These are phyloP conservation scores for Debaryomyces robertsiae DNA, from an alignment of 1,139 yeast species.

Conservation along the genomic window DNA sequence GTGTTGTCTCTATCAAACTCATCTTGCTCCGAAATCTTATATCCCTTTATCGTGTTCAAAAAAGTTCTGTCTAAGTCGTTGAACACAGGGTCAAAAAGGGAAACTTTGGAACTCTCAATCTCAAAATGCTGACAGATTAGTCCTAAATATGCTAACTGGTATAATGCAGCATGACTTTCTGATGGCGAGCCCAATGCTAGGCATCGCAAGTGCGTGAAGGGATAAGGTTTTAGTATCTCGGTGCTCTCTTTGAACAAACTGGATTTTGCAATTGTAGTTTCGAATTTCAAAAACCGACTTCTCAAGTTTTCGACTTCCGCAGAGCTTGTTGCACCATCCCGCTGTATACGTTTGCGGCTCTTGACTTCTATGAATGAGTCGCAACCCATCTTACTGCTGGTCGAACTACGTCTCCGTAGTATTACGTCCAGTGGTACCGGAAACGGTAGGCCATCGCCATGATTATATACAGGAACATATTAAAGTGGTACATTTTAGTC, in stretches of 20 bases:
- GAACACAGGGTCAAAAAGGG: conserved; percentile 70
- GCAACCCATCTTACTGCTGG: not conserved
- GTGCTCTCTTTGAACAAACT: conserved; percentile 10
- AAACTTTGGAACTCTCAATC: conserved; percentile 28
- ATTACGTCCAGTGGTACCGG: too few species aligned
- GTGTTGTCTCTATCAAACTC: conserved; percentile 22
- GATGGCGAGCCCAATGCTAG: conserved; percentile 73
- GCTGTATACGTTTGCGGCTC: too few species aligned
- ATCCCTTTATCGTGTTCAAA: conserved; percentile 23
- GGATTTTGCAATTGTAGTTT: conserved; percentile 8
- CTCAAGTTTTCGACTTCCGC: not conserved
- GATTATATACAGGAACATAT: too few species aligned
- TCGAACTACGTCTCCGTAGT: too few species aligned
- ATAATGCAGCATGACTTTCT: conserved; percentile 57
- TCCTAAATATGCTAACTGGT: conserved; percentile 61
- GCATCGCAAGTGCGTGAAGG: conserved; percentile 50
- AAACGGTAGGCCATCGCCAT: too few species aligned
- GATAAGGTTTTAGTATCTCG: not conserved
- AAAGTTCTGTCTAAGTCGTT: conserved; percentile 41
- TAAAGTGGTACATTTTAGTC: too few species aligned
- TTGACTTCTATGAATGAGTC: not conserved
- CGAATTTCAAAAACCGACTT: conserved; percentile 3
- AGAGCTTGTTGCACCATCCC: not conserved
- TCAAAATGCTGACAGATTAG: conserved; percentile 33
- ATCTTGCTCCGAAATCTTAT: conserved; percentile 26